These are phyloP conservation scores for Suhomyces taliae DNA, from an alignment of 1,139 yeast genomes.

Conservation along the genomic window DNA sequence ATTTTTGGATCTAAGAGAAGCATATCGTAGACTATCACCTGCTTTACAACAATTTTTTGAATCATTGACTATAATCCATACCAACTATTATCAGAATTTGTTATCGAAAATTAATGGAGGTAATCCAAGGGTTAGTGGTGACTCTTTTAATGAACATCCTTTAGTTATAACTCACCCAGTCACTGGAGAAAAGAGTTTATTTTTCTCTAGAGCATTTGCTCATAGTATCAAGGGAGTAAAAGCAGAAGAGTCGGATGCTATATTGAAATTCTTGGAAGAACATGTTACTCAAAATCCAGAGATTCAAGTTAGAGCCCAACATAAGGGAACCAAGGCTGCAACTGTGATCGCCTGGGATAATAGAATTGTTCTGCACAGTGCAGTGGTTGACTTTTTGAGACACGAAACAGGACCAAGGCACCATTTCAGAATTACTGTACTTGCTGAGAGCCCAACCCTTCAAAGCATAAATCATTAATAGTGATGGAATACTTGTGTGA, in stretches of 20 bases:
- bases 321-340: constrained; percentile 22
- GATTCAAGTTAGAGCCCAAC: constrained; percentile 27
- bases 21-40: constrained; percentile 33
- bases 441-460: constrained; percentile 27
- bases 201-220: constrained; percentile 22
- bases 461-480: constrained; percentile 1
- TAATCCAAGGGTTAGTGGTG: constrained; percentile 21
- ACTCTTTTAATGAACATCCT: constrained; percentile 28
- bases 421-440: constrained; percentile 26
- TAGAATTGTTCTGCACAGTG: constrained; percentile 24
- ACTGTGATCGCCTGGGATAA: constrained; percentile 31
- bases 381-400: constrained; percentile 24
- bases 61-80: constrained; percentile 26
- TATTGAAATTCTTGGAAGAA: constrained; percentile 24
- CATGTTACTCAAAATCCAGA: constrained; percentile 25
- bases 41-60: constrained; percentile 28
- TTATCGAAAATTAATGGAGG: constrained; percentile 15
- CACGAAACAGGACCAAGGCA: constrained; percentile 23
- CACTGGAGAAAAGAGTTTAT: constrained; percentile 27
- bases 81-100: constrained; percentile 25
- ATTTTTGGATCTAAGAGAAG: constrained; percentile 32
- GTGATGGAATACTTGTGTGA: no score
- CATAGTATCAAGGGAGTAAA: constrained; percentile 27
- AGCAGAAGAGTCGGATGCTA: constrained; percentile 22
- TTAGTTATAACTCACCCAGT: constrained; percentile 32